phyloP scores from a whole-genome alignment of 768 basidiomycete genomes.

The Leucocoprinus birnbaumii region DNA sequence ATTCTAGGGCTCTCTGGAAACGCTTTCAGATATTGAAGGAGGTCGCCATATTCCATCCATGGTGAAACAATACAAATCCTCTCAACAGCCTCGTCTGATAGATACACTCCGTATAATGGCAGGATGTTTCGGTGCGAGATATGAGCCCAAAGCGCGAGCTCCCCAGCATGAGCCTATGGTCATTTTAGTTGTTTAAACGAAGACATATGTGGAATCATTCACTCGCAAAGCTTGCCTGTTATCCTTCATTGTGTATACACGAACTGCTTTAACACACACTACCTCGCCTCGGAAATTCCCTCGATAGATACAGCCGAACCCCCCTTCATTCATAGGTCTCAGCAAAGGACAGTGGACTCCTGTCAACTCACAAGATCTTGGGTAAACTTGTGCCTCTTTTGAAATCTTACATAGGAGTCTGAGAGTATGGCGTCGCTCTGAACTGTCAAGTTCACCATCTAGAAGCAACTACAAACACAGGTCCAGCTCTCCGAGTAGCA shows the following conservation, averaged over 20 bases:
- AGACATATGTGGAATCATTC: neutral
- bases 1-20: conserved; percentile 11
- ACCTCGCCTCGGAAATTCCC: neutral
- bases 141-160: conserved; percentile 31
- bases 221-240: neutral
- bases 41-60: conserved; percentile 19
- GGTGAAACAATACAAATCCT: conserved; percentile 18
- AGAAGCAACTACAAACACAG: too few species aligned
- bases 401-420: neutral
- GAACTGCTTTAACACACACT: conserved; percentile 2
- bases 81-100: neutral
- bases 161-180: conserved; percentile 9
- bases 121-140: conserved; percentile 31
- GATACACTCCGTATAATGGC: conserved; percentile 30
- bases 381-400: neutral
- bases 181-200: too few species aligned
- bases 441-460: neutral
- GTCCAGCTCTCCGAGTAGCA: neutral
- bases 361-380: neutral
- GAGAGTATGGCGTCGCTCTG: neutral
- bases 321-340: neutral
- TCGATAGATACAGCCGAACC: neutral
- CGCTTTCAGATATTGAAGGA: conserved; percentile 12
- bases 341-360: neutral
- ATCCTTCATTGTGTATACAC: neutral